Evolutionary conservation across 352 stramenopile genomes (phyloP), one percentile per base, ranked within the genome.

Genomic region (Pythium phragmiticola): DNA sequence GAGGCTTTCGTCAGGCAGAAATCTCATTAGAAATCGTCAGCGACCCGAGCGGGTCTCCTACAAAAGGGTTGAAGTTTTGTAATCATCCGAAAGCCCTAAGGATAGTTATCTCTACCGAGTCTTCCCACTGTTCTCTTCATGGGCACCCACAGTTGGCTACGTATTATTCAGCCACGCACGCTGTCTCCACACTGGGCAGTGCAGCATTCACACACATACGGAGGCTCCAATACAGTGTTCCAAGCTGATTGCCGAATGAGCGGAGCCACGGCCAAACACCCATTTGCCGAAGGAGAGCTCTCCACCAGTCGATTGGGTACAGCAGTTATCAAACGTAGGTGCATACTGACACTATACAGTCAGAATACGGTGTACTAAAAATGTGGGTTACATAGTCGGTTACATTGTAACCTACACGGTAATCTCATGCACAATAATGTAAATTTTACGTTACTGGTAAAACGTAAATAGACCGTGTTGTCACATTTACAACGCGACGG

Each of bases 1-100:
- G 53, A 19, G 46, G 69, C 69, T 77, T 77, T 77, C 70, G 70
- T 77, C 70, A 77, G 70, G 66, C 70, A 77, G 70, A 77, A 77
- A 77, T 77, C 70, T 77, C 70, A 77, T 70, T 59, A n/a, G 55
- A 37, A 42, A 55, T 72, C 66, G 60, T 70, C 66, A 70, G 30
- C 52, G 66, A 42, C 54, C 53, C 52, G 47, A 48, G 48, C 30
- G 23, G 48, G 28, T 30, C 70, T 74, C 66, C 56, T 71, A 64
- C 70, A 76, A 76, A 76, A 77, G 70, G 66, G 66, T 74, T 70
- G 60, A 64, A 72, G 55, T 12, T 69, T 74, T 74, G 43, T 74
- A 72, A 74, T 77, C 70, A 77, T 68, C 49, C 70, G 70, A 74
- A 74, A 74, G 70, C 70, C 16, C 39, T 52, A 0, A 48, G 21